Conservation (phyloP, 805 yeast genomes). For the Ogataea glucozyma region DNA sequence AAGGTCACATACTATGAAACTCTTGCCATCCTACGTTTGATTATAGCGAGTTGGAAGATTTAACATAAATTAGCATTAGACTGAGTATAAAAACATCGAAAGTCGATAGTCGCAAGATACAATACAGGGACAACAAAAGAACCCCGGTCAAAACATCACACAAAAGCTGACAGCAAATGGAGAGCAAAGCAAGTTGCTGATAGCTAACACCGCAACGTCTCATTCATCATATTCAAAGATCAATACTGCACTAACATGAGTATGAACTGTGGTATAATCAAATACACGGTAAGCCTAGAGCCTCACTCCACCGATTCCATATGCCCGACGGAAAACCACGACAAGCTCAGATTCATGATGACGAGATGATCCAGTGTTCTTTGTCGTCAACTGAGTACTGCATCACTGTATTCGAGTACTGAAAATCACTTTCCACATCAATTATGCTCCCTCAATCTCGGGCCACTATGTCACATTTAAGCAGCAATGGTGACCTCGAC, state of each 20-base stretch:
- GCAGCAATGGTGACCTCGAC: constrained; percentile 91
- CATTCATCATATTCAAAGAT: constrained; percentile 31
- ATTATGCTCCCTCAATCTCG: not conserved
- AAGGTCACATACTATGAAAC: no score
- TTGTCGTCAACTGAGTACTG: no score
- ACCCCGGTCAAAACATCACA: not conserved
- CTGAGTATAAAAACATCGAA: not conserved
- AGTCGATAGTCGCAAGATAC: not conserved
- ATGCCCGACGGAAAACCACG: not conserved
- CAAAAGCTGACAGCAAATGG: not conserved
- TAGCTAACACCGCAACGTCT: constrained; percentile 64
- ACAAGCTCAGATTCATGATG: no score
- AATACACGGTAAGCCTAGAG: constrained; percentile 65
- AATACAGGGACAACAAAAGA: not conserved
- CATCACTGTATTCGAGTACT: not conserved
- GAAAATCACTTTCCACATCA: not conserved
- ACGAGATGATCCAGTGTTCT: no score
- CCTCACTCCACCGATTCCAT: constrained; percentile 14
- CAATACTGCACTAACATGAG: constrained; percentile 15
- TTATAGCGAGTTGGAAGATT: not conserved
- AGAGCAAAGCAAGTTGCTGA: constrained; percentile 41
- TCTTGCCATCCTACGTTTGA: not conserved
- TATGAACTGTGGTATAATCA: constrained; percentile 33
- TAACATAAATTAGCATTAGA: constrained; percentile 3
- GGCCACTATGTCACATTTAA: constrained; percentile 40